Evolutionary conservation across 2,329 filamentous ascomycete species (phyloP), one percentile per base, ranked within the genome.

Genomic region (Pseudogymnoascus sp.): DNA sequence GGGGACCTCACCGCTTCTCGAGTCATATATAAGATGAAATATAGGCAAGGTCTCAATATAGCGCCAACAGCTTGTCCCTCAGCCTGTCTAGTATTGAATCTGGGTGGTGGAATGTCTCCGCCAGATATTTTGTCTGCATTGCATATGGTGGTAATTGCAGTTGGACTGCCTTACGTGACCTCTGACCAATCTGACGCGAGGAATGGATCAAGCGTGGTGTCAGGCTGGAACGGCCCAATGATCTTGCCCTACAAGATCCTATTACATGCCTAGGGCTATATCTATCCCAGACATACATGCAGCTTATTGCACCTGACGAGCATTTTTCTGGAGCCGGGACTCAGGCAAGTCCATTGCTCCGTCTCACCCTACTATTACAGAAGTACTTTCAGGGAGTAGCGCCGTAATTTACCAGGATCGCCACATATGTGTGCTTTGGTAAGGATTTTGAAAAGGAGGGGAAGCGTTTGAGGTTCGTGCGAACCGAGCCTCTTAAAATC

Each of bases 231-330:
- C 49, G 49, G 49, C 49, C 49, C 49, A 55, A 55, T 55, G 29
- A 55, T 35, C 29, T 55, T 55, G 49, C 49, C 49, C 49, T 55
- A 55, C 49, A 14, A 35, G 11, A 33, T 55, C 49, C 49, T 55
- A 33, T 55, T 55, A 55, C 49, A 33, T 55, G 49, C 4, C 49
- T 55, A 55, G 49, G 49, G 49, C 29, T 55, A 55, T 55, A 35
- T 55, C 29, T 33, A 55, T 55, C 49, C 49, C 29, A 55, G 49
- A 55, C 49, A 55, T 33, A 33, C 49, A 55, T 55, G 49, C 29
- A 55, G 49, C 49, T 55, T 55, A 55, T 55, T 55, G 49, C 49
- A 55, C 49, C 49, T 55, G 49, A 55, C 49, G 49, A 55, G 26
- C 49, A 55, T 55, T 55, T 55, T 49, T 55, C 16, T 55, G 49